Base-by-base conservation (phyloP, 371 early-diverging fungal genomes). In the Dinochytrium kinnereticum region DNA sequence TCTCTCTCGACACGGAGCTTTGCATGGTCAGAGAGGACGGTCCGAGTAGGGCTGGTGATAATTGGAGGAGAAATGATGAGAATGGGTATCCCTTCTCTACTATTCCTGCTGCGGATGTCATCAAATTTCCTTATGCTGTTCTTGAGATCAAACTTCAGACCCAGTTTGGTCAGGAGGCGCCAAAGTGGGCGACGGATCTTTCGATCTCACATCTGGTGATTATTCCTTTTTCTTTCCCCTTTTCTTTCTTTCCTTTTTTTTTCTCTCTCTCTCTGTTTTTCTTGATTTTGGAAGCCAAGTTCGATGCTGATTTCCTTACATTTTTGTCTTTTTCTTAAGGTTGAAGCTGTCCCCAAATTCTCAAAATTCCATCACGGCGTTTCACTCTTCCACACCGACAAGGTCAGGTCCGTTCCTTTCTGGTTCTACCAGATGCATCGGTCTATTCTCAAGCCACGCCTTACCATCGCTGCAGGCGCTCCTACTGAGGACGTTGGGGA, bases 291-390 rank as follows among this genome's bases (percentile, higher is more conserved):
- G n/a, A n/a, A n/a, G n/a, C n/a, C n/a, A n/a, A n/a, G n/a, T n/a
- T n/a, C n/a, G n/a, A n/a, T n/a, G n/a, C 31, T 13, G 39, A 5
- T 34, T 36, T 31, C 15, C 10, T 64, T 64, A 33, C 37, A n/a
- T 24, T 26, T 67, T 40, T 10, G 26, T 67, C 10, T 5, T 55
- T 3, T 49, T 24, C 36, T 28, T 30, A 30, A 70, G 71, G 83
- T 98, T 33, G 97, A 98, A 80, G 94, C 93, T 37, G 97, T 96
- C 10, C 96, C 96, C 69, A 97, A 97, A 82, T 99, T 98, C 83
- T 93, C 93, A 73, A 99, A 99, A 82, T 99, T 95, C 84, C 91
- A 97, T 51, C 99, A 99, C 79, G 99, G 97, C 76, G 89, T 93
- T 26, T 92, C 98, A 3, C 91, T 94, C 57, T 89, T 98, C 76